Conservation (phyloP, 192 early-diverging fungal genomes). For the Coemansia sp. region DNA sequence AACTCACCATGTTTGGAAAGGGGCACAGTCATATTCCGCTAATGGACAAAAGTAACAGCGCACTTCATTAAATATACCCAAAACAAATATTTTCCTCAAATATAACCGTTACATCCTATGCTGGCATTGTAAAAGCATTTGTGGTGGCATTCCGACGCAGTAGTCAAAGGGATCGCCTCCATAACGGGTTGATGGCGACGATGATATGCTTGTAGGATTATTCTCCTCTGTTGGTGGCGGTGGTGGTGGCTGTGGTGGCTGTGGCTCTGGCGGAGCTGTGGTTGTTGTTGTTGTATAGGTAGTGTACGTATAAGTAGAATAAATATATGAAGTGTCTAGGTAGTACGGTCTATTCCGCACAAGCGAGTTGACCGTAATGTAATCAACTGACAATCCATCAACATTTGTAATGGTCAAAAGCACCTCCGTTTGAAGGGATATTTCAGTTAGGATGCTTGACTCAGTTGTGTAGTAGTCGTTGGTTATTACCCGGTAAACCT, state of each 20-base stretch:
- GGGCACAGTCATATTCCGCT: neutral
- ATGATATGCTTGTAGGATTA: too few relatives aligned
- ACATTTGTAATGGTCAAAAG: neutral
- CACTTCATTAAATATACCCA: too few relatives aligned
- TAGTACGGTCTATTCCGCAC: neutral
- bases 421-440: neutral
- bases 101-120: too few relatives aligned
- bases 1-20: too few relatives aligned
- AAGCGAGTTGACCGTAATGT: neutral
- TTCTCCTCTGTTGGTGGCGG: neutral
- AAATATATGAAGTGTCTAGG: neutral
- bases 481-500: neutral
- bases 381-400: neutral
- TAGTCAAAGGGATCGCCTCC: too few relatives aligned
- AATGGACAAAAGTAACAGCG: neutral
- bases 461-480: neutral
- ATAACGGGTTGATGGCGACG: too few relatives aligned
- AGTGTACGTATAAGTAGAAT: neutral
- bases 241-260: neutral
- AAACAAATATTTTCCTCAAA: too few relatives aligned
- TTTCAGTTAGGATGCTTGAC: neutral
- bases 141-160: too few relatives aligned
- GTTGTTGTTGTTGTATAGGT: constrained; percentile 1
- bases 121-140: too few relatives aligned
- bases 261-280: neutral